Conservation (phyloP, 2,329 filamentous ascomycete species). For the Metarhizium brunneum region DNA sequence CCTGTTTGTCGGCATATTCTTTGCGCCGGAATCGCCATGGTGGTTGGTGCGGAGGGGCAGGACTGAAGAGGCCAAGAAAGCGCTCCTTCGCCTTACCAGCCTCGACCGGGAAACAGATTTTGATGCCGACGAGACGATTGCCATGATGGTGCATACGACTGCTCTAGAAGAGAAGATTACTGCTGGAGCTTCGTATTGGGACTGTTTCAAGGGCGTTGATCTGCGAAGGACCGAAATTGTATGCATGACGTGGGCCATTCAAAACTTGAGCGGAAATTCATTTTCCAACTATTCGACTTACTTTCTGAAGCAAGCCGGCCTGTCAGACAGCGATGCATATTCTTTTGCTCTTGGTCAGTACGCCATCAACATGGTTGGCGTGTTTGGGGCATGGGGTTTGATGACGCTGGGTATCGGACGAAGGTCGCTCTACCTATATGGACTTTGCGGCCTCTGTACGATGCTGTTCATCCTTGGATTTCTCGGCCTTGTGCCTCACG, state of each 20-base stretch:
- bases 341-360: constrained; percentile 56
- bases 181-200: constrained; percentile 61
- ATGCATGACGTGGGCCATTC: constrained; percentile 55
- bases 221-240: constrained; percentile 66
- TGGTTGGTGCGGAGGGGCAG: constrained; percentile 64
- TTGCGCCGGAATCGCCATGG: constrained; percentile 65
- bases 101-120: constrained; percentile 58
- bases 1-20: constrained; percentile 54
- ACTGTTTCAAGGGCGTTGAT: constrained; percentile 77
- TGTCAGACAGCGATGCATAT: constrained; percentile 42
- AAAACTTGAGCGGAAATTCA: constrained; percentile 53
- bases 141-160: constrained; percentile 89
- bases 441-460: constrained; percentile 59
- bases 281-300: constrained; percentile 59
- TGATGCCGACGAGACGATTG: constrained; percentile 73
- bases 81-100: constrained; percentile 57
- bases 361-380: constrained; percentile 68
- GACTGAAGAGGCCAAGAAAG: constrained; percentile 55
- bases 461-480: constrained; percentile 84
- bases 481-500: constrained; percentile 60
- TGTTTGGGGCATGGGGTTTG: constrained; percentile 72
- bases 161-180: constrained; percentile 71
- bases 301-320: constrained; percentile 51
- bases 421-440: constrained; percentile 65
- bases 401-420: constrained; percentile 70